Conservation (phyloP, 2,329 filamentous ascomycete species). For the Blumeria hordei region DNA sequence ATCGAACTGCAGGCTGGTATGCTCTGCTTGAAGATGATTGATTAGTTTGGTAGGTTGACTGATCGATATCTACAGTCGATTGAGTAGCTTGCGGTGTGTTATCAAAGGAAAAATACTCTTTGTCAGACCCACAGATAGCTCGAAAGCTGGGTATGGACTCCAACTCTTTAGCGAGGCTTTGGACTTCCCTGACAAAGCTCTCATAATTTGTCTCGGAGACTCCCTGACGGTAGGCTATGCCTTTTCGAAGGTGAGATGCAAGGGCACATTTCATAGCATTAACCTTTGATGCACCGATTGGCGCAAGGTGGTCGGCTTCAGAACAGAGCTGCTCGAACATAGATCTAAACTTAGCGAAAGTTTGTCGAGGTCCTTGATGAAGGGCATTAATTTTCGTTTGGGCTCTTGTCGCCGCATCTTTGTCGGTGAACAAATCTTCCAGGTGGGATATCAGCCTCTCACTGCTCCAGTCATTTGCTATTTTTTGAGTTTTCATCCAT, state of each 20-base stretch:
- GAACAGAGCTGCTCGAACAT: neutral
- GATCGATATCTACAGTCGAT: neutral
- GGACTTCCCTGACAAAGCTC: neutral
- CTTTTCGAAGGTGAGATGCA: neutral
- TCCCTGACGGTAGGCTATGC: neutral
- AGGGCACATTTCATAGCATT: neutral
- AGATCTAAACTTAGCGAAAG: neutral
- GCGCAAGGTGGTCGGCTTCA: neutral
- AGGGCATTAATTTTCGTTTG: neutral
- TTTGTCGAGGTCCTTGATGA: neutral
- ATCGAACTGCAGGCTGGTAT: neutral
- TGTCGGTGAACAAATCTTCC: neutral
- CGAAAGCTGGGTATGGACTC: neutral
- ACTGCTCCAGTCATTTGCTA: constrained; percentile 1
- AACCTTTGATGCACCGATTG: neutral
- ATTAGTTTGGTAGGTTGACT: neutral
- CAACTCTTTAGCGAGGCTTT: neutral
- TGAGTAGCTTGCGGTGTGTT: neutral
- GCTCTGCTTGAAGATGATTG: neutral
- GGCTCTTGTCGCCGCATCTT: neutral
- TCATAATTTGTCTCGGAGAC: neutral
- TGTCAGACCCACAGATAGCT: neutral
- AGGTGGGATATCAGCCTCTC: neutral
- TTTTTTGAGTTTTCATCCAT: neutral
- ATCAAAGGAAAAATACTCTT: neutral